Conservation (phyloP, 1,139 yeast species). For the Tardiomyces digboiensis region DNA sequence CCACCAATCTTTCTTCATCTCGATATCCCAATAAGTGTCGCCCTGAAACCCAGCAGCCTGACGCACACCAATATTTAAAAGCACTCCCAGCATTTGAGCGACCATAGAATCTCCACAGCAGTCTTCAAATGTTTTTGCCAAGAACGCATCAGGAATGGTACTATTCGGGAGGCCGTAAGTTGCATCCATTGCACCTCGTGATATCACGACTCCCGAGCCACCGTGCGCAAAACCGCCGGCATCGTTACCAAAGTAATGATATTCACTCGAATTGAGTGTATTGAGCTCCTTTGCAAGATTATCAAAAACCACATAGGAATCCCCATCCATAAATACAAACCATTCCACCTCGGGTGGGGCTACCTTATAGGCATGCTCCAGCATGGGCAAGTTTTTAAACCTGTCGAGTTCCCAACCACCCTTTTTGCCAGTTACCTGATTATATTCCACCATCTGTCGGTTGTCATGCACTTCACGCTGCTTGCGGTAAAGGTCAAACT, state of each 20-base stretch:
- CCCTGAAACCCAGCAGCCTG: constrained; percentile 19
- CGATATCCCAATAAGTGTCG: constrained; percentile 14
- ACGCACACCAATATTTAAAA: constrained; percentile 7
- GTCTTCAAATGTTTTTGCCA: constrained; percentile 14
- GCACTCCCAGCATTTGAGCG: constrained; percentile 11
- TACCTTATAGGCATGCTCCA: constrained; percentile 11
- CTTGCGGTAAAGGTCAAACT: constrained; percentile 14
- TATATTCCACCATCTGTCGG: constrained; percentile 12
- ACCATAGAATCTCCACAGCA: constrained; percentile 28
- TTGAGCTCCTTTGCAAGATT: constrained; percentile 11
- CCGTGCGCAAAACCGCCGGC: constrained; percentile 27
- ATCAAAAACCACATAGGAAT: constrained; percentile 12
- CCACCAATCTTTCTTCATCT: constrained; percentile 7
- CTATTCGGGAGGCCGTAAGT: constrained; percentile 11
- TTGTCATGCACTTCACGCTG: constrained; percentile 12
- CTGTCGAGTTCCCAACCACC: constrained; percentile 14
- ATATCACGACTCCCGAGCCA: constrained; percentile 28
- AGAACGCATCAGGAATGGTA: constrained; percentile 6
- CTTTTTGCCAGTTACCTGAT: constrained; percentile 6
- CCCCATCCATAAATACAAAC: constrained; percentile 17
- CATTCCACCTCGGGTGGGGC: constrained; percentile 14
- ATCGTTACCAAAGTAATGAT: constrained; percentile 19
- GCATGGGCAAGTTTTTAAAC: constrained; percentile 16
- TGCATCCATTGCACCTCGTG: constrained; percentile 21
- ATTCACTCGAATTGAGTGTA: constrained; percentile 11